These are phyloP conservation scores for Tilletia caries DNA, from an alignment of 1,284 basidiomycete species.

Conservation along the genomic window DNA sequence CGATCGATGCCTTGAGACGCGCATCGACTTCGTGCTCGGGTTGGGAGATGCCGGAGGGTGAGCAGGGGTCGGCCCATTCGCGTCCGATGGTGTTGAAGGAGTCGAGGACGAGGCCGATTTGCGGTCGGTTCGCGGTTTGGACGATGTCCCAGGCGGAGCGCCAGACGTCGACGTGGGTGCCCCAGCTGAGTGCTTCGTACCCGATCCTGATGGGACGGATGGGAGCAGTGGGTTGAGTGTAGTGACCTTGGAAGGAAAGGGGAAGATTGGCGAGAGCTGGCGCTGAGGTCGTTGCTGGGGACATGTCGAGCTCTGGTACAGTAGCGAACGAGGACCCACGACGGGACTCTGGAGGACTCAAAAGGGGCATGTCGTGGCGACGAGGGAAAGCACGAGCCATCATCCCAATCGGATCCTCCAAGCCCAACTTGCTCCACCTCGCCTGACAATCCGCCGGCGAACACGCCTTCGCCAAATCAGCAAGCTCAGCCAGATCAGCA, in stretches of 20 bases:
- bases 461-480: conserved; percentile 19
- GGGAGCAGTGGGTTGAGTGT: conserved; percentile 18
- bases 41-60: conserved; percentile 27
- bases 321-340: background rate
- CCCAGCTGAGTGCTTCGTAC: conserved; percentile 46
- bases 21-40: conserved; percentile 17
- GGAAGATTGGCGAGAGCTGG: conserved; percentile 13
- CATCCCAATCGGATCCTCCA: background rate
- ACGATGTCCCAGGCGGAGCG: conserved; percentile 51
- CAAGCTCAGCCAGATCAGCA: conserved; percentile 40
- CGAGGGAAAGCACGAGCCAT: background rate
- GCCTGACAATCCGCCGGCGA: background rate
- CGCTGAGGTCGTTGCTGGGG: background rate
- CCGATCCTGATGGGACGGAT: conserved; percentile 29
- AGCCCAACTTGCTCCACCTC: background rate
- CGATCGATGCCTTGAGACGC: conserved; percentile 24
- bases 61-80: conserved; percentile 50
- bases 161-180: conserved; percentile 47
- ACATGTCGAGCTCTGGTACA: background rate
- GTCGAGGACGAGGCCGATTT: conserved; percentile 55
- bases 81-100: conserved; percentile 55
- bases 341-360: background rate
- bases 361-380: background rate
- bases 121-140: conserved; percentile 37
- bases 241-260: background rate